Conservation (phyloP, 495 filamentous ascomycete genomes). For the Rostrohypoxylon terebratum region DNA sequence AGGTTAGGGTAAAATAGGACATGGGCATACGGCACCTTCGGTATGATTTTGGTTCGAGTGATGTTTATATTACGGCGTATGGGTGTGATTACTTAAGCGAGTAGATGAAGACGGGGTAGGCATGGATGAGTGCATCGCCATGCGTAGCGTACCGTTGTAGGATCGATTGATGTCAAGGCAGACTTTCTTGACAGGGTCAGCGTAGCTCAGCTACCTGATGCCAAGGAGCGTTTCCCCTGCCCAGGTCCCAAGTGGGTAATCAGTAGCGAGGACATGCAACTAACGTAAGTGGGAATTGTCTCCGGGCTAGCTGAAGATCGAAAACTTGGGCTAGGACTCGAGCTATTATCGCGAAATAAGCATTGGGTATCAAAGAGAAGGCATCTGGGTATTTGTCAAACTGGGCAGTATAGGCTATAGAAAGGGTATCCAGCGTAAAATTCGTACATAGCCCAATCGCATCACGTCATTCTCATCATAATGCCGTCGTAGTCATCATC, state of each 20-base stretch:
- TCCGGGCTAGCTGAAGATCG: background rate
- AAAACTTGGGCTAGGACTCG: background rate
- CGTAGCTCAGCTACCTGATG: background rate
- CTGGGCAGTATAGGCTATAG: constrained; percentile 3
- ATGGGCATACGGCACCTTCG: background rate
- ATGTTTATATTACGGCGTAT: background rate
- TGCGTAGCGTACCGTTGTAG: background rate
- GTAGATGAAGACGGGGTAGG: no score
- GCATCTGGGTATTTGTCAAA: background rate
- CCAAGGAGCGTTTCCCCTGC: background rate
- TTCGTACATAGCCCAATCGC: background rate
- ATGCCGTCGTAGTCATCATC: constrained; percentile 3
- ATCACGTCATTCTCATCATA: constrained; percentile 1
- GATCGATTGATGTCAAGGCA: background rate
- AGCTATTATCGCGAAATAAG: background rate
- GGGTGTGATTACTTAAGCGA: background rate
- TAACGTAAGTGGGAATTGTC: background rate
- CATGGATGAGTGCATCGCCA: background rate
- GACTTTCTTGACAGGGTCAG: background rate
- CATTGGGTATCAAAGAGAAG: background rate
- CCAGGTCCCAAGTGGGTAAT: background rate
- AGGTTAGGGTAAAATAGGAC: constrained; percentile 4
- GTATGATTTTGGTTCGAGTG: background rate
- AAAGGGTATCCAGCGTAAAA: constrained; percentile 25
- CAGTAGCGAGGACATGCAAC: background rate